Evolutionary conservation across 108 stramenopile genomes (phyloP), one percentile per base, ranked within the genome.

Genomic region (Craspedostauros australis): DNA sequence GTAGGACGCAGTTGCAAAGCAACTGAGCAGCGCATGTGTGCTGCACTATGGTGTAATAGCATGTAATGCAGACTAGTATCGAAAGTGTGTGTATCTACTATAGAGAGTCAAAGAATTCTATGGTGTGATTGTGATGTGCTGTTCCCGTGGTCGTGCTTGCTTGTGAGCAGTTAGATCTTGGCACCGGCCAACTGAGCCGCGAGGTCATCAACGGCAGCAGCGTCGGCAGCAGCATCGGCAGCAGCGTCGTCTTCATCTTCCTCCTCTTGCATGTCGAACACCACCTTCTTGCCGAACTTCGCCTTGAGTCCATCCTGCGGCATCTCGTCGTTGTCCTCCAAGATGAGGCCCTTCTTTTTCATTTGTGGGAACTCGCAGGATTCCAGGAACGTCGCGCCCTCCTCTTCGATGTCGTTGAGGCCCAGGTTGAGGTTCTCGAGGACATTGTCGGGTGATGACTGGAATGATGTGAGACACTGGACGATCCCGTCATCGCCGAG

Each of bases 241-340:
- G n/a, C 9, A 24, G 6, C 6, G 7, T 48, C 24, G 11, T 59
- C 46, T 5, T 37, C 46, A 8, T 59, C 58, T 47, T 47, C 46
- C 24, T 59, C 46, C 4, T 34, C 58, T 7, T 6, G 34, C 19
- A 12, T 18, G 5, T 52, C 34, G 37, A 59, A 36, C 22, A 37
- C 2, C 3, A 22, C 33, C 38, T 38, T 22, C 11, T 27, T 4
- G n/a, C 46, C 46, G 29, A 26, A 33, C 20, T 48, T 48, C 26
- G 24, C 25, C 28, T 27, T 26, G 5, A 48, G 33, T 12, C 14
- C 9, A 4, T 8, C 8, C 25, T 59, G 29, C 14, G 31, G 23
- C 2, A 59, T 5, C 14, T 59, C 58, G 12, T 70, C 68, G 48
- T 81, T 81, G 40, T 81, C 80, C 11, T 68, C 63, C 22, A 72